phyloP scores from a whole-genome alignment of 306 rosid genomes.

The Malus orientalis region DNA sequence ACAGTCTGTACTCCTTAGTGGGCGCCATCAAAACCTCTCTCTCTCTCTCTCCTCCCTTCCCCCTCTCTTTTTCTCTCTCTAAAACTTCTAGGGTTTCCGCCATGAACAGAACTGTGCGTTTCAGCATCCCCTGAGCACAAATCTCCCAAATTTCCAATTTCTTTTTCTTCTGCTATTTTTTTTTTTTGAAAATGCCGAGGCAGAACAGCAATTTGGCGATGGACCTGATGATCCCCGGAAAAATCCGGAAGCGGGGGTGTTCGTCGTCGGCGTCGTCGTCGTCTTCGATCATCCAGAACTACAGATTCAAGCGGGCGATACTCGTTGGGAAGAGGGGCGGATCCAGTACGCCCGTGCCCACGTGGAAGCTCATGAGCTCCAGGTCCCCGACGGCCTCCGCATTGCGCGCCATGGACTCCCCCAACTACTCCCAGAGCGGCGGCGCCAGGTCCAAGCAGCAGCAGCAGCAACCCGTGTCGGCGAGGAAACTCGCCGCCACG shows the following conservation, averaged over 20 bases:
- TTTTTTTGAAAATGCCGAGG: constrained; percentile 42
- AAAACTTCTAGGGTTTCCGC: background rate
- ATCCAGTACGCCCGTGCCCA: constrained; percentile 84
- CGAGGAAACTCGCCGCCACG: constrained; percentile 96
- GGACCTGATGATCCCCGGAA: constrained; percentile 72
- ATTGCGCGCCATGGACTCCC: constrained; percentile 52
- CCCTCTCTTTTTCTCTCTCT: background rate
- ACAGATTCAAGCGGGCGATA: constrained; percentile 85
- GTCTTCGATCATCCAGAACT: constrained; percentile 72
- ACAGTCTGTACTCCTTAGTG: constrained; percentile 21
- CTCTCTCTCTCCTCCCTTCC: background rate
- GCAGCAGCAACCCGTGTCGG: constrained; percentile 61
- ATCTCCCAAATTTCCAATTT: background rate
- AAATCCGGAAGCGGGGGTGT: constrained; percentile 92
- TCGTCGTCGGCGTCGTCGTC: constrained; percentile 92
- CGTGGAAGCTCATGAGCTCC: constrained; percentile 70
- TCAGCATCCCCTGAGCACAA: background rate
- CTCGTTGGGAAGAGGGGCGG: constrained; percentile 77
- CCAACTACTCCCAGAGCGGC: constrained; percentile 39
- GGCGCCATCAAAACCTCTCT: constrained; percentile 11
- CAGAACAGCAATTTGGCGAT: constrained; percentile 33
- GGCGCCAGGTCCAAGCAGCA: constrained; percentile 28
- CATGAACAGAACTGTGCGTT: constrained; percentile 5
- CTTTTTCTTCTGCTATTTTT: background rate
- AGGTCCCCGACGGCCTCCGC: constrained; percentile 65